Percentiles rank a stretch among this genome's conserved stretches.
These are phyloP conservation scores for Cryphonectria japonica DNA, from an alignment of 2,329 filamentous ascomycete species.

Conservation along the genomic window DNA sequence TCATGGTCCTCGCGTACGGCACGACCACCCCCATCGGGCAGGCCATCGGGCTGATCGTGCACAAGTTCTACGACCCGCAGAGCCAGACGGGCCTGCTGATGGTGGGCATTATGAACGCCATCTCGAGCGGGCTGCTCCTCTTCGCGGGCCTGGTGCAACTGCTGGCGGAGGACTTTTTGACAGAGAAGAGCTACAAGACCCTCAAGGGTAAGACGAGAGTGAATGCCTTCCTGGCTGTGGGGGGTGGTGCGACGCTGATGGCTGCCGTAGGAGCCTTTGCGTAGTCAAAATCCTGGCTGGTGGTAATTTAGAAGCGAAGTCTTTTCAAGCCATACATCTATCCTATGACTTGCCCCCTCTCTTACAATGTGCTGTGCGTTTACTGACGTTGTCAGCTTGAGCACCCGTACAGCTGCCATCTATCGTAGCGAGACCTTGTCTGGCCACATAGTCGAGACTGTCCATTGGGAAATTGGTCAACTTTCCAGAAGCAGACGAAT, in stretches of 20 bases:
- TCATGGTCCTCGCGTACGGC: constrained; percentile 79
- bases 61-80: constrained; percentile 78
- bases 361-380: background rate
- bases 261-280: constrained; percentile 74
- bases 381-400: background rate
- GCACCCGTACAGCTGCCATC: background rate
- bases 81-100: constrained; percentile 77
- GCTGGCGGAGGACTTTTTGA: constrained; percentile 81
- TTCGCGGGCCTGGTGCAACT: constrained; percentile 86
- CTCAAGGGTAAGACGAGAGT: constrained; percentile 65
- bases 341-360: background rate
- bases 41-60: constrained; percentile 77
- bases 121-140: constrained; percentile 77
- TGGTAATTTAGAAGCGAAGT: background rate
- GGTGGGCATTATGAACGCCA: constrained; percentile 86
- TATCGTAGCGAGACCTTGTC: background rate
- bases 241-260: constrained; percentile 69
- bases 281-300: constrained; percentile 39
- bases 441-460: too few relatives aligned
- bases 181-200: constrained; percentile 72
- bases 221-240: constrained; percentile 66
- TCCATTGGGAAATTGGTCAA: background rate
- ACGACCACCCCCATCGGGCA: constrained; percentile 81
- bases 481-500: background rate
- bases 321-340: background rate